phyloP scores from a whole-genome alignment of 2,329 filamentous ascomycete genomes.

The Didymosphaeria variabile region DNA sequence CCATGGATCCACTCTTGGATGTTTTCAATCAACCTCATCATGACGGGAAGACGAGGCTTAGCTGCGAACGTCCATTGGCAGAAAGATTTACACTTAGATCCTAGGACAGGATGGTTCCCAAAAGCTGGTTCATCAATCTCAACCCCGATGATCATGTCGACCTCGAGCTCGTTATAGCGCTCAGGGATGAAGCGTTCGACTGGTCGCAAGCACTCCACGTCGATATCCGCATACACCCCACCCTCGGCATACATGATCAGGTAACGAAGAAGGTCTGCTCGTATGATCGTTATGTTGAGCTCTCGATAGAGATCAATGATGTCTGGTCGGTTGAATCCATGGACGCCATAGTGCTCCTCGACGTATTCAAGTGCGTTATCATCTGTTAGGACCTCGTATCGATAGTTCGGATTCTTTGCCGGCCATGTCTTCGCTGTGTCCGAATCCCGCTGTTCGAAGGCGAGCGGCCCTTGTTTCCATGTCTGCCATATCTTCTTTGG shows the following conservation, averaged over 20 bases:
- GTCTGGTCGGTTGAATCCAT: slow-evolving; percentile 72
- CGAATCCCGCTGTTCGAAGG: slow-evolving; percentile 71
- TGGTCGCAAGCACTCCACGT: slow-evolving; percentile 65
- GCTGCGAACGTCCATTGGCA: slow-evolving; percentile 81
- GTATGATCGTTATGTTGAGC: slow-evolving; percentile 67
- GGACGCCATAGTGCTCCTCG: slow-evolving; percentile 71
- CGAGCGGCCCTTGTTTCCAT: slow-evolving; percentile 75
- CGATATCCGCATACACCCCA: slow-evolving; percentile 68
- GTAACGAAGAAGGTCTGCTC: slow-evolving; percentile 72
- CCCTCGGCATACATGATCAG: slow-evolving; percentile 74
- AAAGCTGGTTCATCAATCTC: slow-evolving; percentile 76
- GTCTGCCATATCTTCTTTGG: slow-evolving; percentile 79
- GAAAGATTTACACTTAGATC: slow-evolving; percentile 73
- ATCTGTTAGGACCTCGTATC: slow-evolving; percentile 76
- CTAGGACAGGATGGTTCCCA: slow-evolving; percentile 69
- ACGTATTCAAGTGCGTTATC: slow-evolving; percentile 73
- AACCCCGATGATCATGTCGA: slow-evolving; percentile 75
- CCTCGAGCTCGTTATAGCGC: slow-evolving; percentile 68
- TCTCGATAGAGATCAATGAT: slow-evolving; percentile 40
- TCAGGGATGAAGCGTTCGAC: slow-evolving; percentile 69
- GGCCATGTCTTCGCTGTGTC: slow-evolving; percentile 71
- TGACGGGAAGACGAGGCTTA: slow-evolving; percentile 72
- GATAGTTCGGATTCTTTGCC: slow-evolving; percentile 70
- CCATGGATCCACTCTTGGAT: slow-evolving; percentile 72
- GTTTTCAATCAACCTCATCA: slow-evolving; percentile 73